Conservation (phyloP, 225 moss, liverwort and hornwort genomes). For the Ulota crispa region DNA sequence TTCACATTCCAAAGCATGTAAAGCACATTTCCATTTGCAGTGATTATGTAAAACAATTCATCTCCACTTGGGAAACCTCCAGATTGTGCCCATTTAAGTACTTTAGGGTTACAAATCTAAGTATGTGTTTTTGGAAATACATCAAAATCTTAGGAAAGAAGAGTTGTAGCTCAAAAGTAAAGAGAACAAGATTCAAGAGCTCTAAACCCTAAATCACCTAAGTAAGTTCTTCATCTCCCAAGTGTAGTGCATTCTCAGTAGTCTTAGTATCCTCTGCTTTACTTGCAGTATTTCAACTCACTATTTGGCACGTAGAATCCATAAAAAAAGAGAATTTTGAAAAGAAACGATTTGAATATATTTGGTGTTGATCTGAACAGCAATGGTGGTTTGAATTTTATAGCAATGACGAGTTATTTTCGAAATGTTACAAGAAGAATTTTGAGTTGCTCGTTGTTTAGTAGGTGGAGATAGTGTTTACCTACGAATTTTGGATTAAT, state of each 20-base stretch:
- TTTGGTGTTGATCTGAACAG: neutral
- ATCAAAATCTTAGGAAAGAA: neutral
- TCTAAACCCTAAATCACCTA: neutral
- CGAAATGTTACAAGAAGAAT: no score
- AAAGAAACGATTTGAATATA: neutral
- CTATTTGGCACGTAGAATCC: neutral
- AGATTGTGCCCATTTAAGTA: no score
- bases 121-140: no score
- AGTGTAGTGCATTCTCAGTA: neutral
- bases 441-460: neutral
- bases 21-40: neutral
- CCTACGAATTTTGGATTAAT: constrained; percentile 20
- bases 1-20: neutral
- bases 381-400: neutral
- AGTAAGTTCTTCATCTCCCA: neutral
- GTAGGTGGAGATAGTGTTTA: neutral
- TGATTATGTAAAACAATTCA: neutral
- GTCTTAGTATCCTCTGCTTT: neutral
- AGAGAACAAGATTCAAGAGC: neutral
- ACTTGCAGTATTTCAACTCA: neutral
- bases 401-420: neutral
- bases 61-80: no score
- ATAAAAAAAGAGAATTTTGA: neutral
- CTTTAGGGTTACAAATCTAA: no score
- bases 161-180: neutral